These are phyloP conservation scores for Gossypium raimondii DNA, from an alignment of 345 rosid genomes.

Conservation along the genomic window DNA sequence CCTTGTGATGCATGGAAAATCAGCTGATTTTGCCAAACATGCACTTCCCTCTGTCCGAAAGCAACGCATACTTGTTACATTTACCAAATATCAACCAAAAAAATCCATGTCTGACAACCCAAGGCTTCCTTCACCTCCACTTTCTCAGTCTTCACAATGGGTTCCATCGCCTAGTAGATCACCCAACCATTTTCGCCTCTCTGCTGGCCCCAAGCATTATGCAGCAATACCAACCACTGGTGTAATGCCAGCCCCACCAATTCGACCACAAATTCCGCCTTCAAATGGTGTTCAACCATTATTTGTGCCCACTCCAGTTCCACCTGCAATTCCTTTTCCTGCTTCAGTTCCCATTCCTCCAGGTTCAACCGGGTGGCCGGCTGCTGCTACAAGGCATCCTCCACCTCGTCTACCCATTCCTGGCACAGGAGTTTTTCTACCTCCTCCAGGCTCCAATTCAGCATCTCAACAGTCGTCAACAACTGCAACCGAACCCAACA, in stretches of 20 bases:
- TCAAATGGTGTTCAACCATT: conserved; percentile 52
- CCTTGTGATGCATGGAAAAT: conserved; percentile 69
- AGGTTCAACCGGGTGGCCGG: conserved; percentile 57
- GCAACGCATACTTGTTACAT: conserved; percentile 73
- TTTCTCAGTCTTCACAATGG: conserved; percentile 48
- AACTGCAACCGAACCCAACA: conserved; percentile 20
- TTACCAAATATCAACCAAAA: conserved; percentile 57
- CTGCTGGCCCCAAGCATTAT: conserved; percentile 53
- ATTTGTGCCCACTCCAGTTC: conserved; percentile 41
- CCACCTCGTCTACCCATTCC: conserved; percentile 58
- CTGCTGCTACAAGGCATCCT: conserved; percentile 60
- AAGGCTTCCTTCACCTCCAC: conserved; percentile 29
- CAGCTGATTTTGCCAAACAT: conserved; percentile 69
- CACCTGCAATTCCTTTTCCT: conserved; percentile 56
- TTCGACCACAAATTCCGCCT: conserved; percentile 51
- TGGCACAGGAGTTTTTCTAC: conserved; percentile 98
- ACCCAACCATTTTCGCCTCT: conserved; percentile 46
- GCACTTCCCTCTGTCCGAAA: conserved; percentile 62
- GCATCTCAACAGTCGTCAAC: conserved; percentile 28
- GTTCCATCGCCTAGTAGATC: conserved; percentile 55
- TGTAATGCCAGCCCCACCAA: conserved; percentile 48
- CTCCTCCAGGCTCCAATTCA: conserved; percentile 53
- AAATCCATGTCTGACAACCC: conserved; percentile 37
- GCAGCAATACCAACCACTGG: conserved; percentile 41
- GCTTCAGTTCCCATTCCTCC: conserved; percentile 56